Base-by-base conservation (phyloP, 2,329 filamentous ascomycete genomes). In the Elsinoe fawcettii region DNA sequence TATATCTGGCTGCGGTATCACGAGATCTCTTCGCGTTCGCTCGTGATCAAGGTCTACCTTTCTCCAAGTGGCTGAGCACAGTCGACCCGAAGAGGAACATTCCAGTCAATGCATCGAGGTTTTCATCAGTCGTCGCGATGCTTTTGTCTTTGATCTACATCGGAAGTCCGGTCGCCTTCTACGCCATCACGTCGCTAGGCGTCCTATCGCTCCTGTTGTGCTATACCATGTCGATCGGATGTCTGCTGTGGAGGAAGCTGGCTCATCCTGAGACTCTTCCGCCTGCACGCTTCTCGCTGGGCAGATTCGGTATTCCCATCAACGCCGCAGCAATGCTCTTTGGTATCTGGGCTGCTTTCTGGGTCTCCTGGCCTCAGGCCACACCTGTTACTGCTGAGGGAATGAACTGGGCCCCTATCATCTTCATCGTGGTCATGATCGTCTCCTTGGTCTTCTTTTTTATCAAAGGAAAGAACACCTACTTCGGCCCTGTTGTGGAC, bases 291-390 rank as follows among this genome's bases (percentile, higher is more conserved):
- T 75, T 71, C 68, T 66, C 65, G 14, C 63, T 75, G 5, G 73
- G 73, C 2, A 62, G 60, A 20, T 66, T 60, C n/a, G 72, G 72
- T n/a, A 57, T 70, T 1, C 60, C 64, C 4, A 58, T 75, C 56
- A 75, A 75, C 43, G 60, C 63, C 3, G 41, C 73, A 6, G 69
- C 66, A 1, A 55, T 74, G 7, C 11, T 65, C 2, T 75, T 74
- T 57, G 58, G 68, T 1, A 23, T 60, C 16, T 69, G 70, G 56
- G 64, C 66, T 0, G 69, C 72, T 57, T 64, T 74, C 61, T 74
- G 70, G 70, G 65, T 64, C 7, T 69, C 71, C 61, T 74, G 71
- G 71, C 61, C 61, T 3, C 53, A 59, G 22, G 55, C 55, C 1
- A 55, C 58, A 11, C 60, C 61, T 2, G 55, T 58, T 2, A 59